Evolutionary conservation across 495 filamentous ascomycete species (phyloP).

Genomic region (Beverwykella pulmonaria): DNA sequence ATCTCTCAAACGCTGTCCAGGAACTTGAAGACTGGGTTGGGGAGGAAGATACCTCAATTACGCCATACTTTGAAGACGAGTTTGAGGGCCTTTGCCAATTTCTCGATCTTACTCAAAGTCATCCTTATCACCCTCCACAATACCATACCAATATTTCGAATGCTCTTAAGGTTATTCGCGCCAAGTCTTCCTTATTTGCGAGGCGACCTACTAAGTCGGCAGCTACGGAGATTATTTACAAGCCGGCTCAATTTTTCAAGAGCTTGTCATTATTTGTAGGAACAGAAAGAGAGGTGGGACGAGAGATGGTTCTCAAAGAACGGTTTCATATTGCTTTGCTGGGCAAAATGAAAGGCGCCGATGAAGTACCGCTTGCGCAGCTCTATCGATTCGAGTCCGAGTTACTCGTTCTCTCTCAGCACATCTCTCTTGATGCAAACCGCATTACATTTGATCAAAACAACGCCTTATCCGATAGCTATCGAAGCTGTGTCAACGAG

Average conservation of each 20-base stretch:
- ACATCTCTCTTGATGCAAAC: constrained; percentile 36
- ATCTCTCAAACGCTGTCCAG: constrained; percentile 28
- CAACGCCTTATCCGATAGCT: constrained; percentile 4
- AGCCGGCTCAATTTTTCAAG: neutral
- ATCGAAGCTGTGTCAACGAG: constrained; percentile 1
- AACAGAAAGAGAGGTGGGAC: constrained; percentile 14
- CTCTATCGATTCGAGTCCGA: constrained; percentile 68
- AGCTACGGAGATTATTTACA: neutral
- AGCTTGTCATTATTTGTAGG: constrained; percentile 17
- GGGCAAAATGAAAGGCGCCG: constrained; percentile 52
- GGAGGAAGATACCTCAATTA: constrained; percentile 17
- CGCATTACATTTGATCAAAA: constrained; percentile 39
- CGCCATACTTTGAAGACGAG: constrained; percentile 57
- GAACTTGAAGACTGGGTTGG: constrained; percentile 27
- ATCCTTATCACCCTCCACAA: neutral
- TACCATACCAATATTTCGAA: neutral
- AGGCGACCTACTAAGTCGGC: constrained; percentile 26
- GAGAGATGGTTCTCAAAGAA: constrained; percentile 53
- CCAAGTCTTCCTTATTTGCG: constrained; percentile 26
- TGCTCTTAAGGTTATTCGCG: neutral
- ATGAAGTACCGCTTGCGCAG: constrained; percentile 60
- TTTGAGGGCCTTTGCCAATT: constrained; percentile 72
- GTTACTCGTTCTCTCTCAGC: constrained; percentile 59
- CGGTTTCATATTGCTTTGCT: constrained; percentile 60
- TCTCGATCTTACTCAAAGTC: constrained; percentile 25